Conservation (phyloP, 1,139 yeast genomes). For the Debaryomyces fabryi region DNA sequence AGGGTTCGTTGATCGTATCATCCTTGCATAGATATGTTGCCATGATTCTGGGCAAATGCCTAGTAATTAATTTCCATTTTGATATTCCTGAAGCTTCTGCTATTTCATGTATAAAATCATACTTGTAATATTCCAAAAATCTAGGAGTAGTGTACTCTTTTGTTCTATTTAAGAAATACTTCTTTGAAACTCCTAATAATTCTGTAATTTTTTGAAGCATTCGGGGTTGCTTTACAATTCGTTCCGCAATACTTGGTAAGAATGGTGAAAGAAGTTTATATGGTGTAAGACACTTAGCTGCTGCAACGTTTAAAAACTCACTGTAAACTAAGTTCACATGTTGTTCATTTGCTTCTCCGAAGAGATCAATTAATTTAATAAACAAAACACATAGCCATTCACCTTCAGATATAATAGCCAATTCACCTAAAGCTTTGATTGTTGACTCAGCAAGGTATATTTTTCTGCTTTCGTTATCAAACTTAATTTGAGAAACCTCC, state of each 20-base stretch:
- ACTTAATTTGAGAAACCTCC: conserved; percentile 38
- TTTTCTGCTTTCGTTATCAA: conserved; percentile 24
- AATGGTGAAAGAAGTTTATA: conserved; percentile 78
- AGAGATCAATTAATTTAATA: conserved; percentile 57
- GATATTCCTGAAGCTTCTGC: conserved; percentile 40
- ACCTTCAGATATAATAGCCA: conserved; percentile 61
- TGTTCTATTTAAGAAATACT: conserved; percentile 68
- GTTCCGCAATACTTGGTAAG: conserved; percentile 72
- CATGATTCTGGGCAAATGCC: conserved; percentile 40
- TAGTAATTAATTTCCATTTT: conserved; percentile 38
- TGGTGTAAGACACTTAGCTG: conserved; percentile 52
- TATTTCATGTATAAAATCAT: conserved; percentile 61
- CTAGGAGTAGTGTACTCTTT: conserved; percentile 77
- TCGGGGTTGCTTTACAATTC: conserved; percentile 62
- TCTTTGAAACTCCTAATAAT: conserved; percentile 61
- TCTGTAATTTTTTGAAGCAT: conserved; percentile 63
- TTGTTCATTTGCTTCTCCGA: conserved; percentile 64
- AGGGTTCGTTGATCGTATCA: conserved; percentile 46
- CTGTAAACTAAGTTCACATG: conserved; percentile 66
- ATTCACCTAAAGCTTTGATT: conserved; percentile 59
- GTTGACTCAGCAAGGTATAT: conserved; percentile 63
- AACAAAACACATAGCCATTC: conserved; percentile 64
- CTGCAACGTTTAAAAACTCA: conserved; percentile 53
- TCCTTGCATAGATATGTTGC: conserved; percentile 45
- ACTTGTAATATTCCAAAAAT: conserved; percentile 64